Percentiles rank a stretch among this genome's conserved stretches.
These are phyloP conservation scores for Forsythia viridissima DNA, from an alignment of 257 asterid species.

Conservation along the genomic window DNA sequence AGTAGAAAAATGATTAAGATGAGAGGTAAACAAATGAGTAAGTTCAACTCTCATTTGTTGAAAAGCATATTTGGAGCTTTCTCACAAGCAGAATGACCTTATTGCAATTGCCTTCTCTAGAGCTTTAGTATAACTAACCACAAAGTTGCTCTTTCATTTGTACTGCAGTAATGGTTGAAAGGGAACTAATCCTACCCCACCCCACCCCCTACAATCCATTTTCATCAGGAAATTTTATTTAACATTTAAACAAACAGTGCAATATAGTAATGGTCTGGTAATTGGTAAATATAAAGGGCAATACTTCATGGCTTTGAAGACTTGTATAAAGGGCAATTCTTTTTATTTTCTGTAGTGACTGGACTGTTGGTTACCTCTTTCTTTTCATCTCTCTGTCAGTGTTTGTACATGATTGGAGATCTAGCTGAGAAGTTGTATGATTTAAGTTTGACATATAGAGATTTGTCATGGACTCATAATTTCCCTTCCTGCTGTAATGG, in stretches of 20 bases:
- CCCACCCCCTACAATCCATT: too few species aligned
- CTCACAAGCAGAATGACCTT: background rate
- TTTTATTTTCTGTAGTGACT: conserved; percentile 7
- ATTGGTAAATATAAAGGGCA: too few species aligned
- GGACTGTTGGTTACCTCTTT: background rate
- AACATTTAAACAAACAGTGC: background rate
- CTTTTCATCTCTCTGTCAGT: background rate
- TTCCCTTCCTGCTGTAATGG: background rate
- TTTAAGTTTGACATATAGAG: background rate
- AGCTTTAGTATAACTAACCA: background rate
- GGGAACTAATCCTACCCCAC: background rate
- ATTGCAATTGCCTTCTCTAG: background rate
- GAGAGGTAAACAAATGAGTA: background rate
- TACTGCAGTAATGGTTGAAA: background rate
- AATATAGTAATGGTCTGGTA: too few species aligned
- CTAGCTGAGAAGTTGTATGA: background rate
- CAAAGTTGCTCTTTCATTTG: background rate
- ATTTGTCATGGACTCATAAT: background rate
- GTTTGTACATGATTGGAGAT: background rate
- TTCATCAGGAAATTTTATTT: too few species aligned
- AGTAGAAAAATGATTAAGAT: too few species aligned
- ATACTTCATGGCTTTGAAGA: too few species aligned
- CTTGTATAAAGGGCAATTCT: background rate
- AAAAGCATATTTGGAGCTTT: background rate
- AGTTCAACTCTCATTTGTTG: background rate